Evolutionary conservation across 345 rosid species (phyloP), one percentile per base, ranked within the genome.

Genomic region (Durio zibethinus): DNA sequence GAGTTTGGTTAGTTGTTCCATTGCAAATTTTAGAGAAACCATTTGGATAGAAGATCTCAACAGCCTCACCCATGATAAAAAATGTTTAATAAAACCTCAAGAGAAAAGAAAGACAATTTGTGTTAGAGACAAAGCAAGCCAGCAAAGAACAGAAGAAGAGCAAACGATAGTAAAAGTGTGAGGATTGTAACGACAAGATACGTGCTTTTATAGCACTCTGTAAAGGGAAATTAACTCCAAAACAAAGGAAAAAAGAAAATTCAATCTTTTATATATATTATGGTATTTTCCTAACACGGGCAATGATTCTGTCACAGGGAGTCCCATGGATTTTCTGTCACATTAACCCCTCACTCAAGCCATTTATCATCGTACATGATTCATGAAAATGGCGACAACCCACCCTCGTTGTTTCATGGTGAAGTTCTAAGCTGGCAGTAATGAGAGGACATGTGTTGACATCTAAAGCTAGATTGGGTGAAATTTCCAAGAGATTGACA

Each of bases 41-140:
- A 79, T 86, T 91, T 15, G 84, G 78, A 43, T 69, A 83, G 64
- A 87, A 83, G 53, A 88, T 79, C 78, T 87, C 94, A 50, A 88
- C 92, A 70, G 84, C 95, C 80, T 91, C 97, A 70, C 95, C 97
- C 95, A 93, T 93, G 35, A 66, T 36, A 59, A 59, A 66, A 61
- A 71, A 73, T 4, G 61, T 21, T 1, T 3, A 21, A 16, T 4
- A 40, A 25, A 27, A 23, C 54, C 54, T 9, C 56, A 4, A 23
- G 29, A 61, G 18, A 33, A 15, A 27, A 14, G 4, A 18, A 33
- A n/a, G 74, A 66, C 66, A 50, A n/a, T 4, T 23, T 18, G 4
- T 33, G 36, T 4, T 21, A 7, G 5, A 16, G 62, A 71, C 5
- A 29, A 60, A 35, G 36, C 42, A 27, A 69, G 27, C 23, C 11